Percentiles rank a stretch among this genome's conserved stretches.
Conservation (phyloP, 257 asterid genomes). For the Knoxia roxburghii region DNA sequence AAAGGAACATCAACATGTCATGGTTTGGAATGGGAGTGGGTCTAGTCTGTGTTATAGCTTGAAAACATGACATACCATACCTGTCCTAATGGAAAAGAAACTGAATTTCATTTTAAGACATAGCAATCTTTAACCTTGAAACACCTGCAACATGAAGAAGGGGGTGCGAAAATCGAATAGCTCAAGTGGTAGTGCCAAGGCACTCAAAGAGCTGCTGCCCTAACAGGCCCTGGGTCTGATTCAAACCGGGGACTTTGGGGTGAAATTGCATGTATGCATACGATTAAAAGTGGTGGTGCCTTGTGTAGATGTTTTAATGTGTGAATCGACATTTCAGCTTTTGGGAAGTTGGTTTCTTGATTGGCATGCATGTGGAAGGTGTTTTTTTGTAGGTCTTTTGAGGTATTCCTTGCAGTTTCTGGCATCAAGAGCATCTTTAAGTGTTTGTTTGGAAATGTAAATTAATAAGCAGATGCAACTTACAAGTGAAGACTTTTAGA, state of each 20-base stretch:
- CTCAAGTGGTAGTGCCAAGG: no score
- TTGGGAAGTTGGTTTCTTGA: not conserved
- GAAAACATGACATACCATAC: not conserved
- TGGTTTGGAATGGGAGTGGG: no score
- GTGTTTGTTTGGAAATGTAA: not conserved
- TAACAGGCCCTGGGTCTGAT: no score
- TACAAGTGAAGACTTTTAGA: not conserved
- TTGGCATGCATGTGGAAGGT: not conserved
- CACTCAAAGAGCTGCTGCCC: no score
- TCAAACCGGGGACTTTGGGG: no score
- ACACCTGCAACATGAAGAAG: not conserved
- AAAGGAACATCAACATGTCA: not conserved
- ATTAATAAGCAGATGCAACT: not conserved
- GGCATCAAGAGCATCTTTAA: not conserved
- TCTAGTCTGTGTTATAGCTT: not conserved
- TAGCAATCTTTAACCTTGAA: not conserved
- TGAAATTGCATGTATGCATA: not conserved
- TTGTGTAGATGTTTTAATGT: not conserved
- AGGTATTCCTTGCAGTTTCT: not conserved
- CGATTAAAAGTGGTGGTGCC: not conserved
- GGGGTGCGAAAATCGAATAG: no score
- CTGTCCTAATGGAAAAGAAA: not conserved
- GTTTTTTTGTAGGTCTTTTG: no score
- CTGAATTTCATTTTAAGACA: not conserved
- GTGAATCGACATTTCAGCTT: not conserved